phyloP scores from a whole-genome alignment of 1,284 basidiomycete species.

The Malassezia sp. region DNA sequence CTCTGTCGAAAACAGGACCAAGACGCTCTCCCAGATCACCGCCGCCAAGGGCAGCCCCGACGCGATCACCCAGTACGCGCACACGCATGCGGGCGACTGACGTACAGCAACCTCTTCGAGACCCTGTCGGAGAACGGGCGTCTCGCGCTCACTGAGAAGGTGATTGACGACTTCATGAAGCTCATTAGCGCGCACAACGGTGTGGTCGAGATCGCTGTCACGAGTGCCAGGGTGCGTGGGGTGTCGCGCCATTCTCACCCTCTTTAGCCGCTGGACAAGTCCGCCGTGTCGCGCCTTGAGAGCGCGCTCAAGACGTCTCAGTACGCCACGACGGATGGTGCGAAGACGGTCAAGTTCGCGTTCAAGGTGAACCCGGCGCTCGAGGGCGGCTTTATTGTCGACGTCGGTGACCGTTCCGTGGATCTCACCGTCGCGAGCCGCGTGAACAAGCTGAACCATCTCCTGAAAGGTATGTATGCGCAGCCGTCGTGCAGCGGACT shows the following conservation, averaged over 20 bases:
- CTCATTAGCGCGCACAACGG: conserved; percentile 82
- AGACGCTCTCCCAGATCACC: conserved; percentile 62
- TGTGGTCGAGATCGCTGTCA: conserved; percentile 84
- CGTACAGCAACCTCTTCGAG: conserved; percentile 61
- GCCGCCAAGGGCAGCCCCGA: conserved; percentile 34
- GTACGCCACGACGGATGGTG: conserved; percentile 32
- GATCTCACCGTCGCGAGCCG: conserved; percentile 85
- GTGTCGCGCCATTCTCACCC: not conserved
- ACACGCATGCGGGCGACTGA: not conserved
- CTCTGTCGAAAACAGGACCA: conserved; percentile 61
- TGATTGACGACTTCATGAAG: conserved; percentile 82
- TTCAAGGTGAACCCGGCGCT: conserved; percentile 44
- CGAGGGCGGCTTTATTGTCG: conserved; percentile 66
- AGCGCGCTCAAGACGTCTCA: conserved; percentile 37
- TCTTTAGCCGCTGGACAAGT: conserved; percentile 41
- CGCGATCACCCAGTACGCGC: conserved; percentile 39
- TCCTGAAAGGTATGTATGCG: conserved; percentile 50
- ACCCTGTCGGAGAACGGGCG: conserved; percentile 91
- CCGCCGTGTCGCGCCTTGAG: conserved; percentile 37
- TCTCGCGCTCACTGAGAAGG: conserved; percentile 67
- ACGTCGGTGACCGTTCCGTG: conserved; percentile 96
- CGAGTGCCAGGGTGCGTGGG: conserved; percentile 54
- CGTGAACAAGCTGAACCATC: conserved; percentile 84
- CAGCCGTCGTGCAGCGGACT: not conserved
- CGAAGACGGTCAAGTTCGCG: conserved; percentile 41